Percentiles rank a stretch among this genome's conserved stretches.
Conservation (phyloP, 768 basidiomycete species). For the Harrya chromipes region DNA sequence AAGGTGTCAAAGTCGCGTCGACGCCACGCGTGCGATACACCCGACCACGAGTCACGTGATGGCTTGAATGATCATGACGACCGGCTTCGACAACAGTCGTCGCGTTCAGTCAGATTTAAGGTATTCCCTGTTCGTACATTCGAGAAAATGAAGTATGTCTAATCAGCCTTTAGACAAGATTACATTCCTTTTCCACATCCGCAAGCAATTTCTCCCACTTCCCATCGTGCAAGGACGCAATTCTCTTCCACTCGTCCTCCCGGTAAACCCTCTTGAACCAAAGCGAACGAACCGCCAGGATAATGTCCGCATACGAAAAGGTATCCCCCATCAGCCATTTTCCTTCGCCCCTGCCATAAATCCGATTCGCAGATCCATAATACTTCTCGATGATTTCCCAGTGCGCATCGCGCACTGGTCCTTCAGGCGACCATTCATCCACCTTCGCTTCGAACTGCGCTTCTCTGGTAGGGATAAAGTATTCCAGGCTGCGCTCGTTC, state of each 20-base stretch:
- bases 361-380: conserved; percentile 8
- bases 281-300: conserved; percentile 15
- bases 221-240: conserved; percentile 26
- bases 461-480: conserved; percentile 38
- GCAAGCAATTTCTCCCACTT: conserved; percentile 25
- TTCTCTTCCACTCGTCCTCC: conserved; percentile 27
- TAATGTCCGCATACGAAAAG: conserved; percentile 31
- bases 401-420: conserved; percentile 31
- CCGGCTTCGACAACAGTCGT: neutral
- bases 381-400: conserved; percentile 22
- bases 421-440: conserved; percentile 38
- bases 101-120: neutral
- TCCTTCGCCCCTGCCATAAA: conserved; percentile 24
- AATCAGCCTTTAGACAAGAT: neutral
- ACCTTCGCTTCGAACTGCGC: conserved; percentile 32
- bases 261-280: conserved; percentile 20
- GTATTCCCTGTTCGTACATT: too few species aligned
- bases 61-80: neutral
- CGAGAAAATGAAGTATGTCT: too few species aligned
- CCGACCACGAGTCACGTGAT: conserved; percentile 12
- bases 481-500: conserved; percentile 33
- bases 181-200: conserved; percentile 29
- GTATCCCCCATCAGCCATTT: conserved; percentile 31
- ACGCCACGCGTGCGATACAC: neutral
- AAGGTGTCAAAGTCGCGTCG: neutral